Base-by-base conservation (phyloP, 441 rosid species). In the Flueggea neowawraea region DNA sequence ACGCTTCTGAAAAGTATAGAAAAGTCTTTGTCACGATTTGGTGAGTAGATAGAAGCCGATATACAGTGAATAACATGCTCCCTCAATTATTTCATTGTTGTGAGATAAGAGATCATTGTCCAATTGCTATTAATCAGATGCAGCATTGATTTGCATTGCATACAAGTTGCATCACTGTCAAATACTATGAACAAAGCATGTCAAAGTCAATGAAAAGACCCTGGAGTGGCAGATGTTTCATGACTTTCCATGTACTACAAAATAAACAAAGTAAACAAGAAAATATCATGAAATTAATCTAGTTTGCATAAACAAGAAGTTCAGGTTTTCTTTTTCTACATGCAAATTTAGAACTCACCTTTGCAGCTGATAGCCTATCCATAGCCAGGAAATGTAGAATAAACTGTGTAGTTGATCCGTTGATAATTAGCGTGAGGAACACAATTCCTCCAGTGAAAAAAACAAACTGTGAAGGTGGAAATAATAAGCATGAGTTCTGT, bases 391-490 rank as follows among this genome's bases (percentile, higher is more conserved):
- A 72, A 73, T 78, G 94, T 72, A 94, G 68, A 61, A 95, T 16
- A 57, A 86, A 81, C 68, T 91, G 97, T 9, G 95, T 85, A 60
- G 95, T 89, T 61, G 99, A 89, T 67, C 99, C 99, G 78, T 91
- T 95, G 60, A 95, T 69, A 47, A 82, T 79, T 52, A 95, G 88
- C 4, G 99, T 91, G 75, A 95, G 76, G 82, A 95, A 86, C 61
- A 95, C 97, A 53, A 95, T 91, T 65, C 99, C 97, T 55, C 99
- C 97, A 5, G 96, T 91, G 82, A 89, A 80, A 83, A 95, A 89
- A 55, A 89, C 79, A 73, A 91, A 91, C 99, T 95, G 84, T 75
- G 70, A 58, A 52, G 22, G 9, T 50, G 43, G 52, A 31, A 50
- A 65, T 64, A 22, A 44, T 68, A 50, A 57, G 50, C 32, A 61